These are phyloP conservation scores for Suhomyces kunorum DNA, from an alignment of 1,139 yeast species.

Conservation along the genomic window DNA sequence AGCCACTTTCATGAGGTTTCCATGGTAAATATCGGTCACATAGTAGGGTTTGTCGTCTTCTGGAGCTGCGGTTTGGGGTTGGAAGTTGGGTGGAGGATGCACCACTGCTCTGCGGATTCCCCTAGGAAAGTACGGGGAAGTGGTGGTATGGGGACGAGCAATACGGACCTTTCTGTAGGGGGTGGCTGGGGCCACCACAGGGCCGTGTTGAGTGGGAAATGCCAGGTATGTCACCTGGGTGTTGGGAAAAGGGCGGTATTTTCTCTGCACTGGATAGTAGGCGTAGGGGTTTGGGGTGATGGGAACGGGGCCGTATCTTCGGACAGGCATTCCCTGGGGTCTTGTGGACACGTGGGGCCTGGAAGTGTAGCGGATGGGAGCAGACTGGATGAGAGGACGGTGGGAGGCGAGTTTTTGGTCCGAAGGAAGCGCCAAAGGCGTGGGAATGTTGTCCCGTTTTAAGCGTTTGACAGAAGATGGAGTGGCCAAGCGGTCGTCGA, in stretches of 20 bases:
- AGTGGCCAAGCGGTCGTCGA: slow-evolving; percentile 22
- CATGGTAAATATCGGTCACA: slow-evolving; percentile 53
- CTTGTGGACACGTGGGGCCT: slow-evolving; percentile 12
- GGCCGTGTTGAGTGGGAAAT: slow-evolving; percentile 9
- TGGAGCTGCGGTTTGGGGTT: slow-evolving; percentile 2
- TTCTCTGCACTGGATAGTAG: slow-evolving; percentile 15
- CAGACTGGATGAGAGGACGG: slow-evolving; percentile 43
- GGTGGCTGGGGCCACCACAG: slow-evolving; percentile 7
- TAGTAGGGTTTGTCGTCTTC: slow-evolving; percentile 14
- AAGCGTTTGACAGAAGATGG: slow-evolving; percentile 38
- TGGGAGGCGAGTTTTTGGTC: slow-evolving; percentile 12
- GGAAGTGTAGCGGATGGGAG: slow-evolving; percentile 37
- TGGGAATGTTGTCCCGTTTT: slow-evolving; percentile 47
- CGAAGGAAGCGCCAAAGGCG: slow-evolving; percentile 35
- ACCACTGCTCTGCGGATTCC: slow-evolving; percentile 8
- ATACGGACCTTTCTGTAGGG: slow-evolving; percentile 12
- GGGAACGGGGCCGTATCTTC: slow-evolving; percentile 3
- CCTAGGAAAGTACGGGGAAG: slow-evolving; percentile 17
- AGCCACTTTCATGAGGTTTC: slow-evolving; percentile 49
- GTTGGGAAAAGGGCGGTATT: slow-evolving; percentile 17
- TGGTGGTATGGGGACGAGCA: slow-evolving; percentile 18
- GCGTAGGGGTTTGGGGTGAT: slow-evolving; percentile 1
- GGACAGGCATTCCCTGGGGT: slow-evolving; percentile 12
- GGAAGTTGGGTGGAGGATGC: background rate
- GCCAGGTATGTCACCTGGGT: slow-evolving; percentile 19